These are phyloP conservation scores for Kernera saxatilis DNA, from an alignment of 345 rosid genomes.

Conservation along the genomic window DNA sequence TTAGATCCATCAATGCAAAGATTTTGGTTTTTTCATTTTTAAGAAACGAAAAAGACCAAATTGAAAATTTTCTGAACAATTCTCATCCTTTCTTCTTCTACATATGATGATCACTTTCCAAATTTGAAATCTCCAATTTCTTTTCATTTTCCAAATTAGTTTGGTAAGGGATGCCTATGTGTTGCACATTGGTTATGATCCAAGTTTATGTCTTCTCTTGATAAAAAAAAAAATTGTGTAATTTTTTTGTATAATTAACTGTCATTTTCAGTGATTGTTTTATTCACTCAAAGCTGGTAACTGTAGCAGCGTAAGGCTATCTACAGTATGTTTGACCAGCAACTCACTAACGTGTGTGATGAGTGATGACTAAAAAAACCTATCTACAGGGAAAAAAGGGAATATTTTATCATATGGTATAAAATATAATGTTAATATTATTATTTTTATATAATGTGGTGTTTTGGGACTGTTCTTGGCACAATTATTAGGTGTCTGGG, in stretches of 20 bases:
- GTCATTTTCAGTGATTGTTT: constrained; percentile 6
- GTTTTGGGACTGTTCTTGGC: constrained; percentile 20
- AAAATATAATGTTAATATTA: background rate
- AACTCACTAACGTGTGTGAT: background rate
- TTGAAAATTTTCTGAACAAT: background rate
- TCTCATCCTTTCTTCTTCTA: background rate
- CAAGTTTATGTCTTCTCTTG: background rate
- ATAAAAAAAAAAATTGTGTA: background rate
- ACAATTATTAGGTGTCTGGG: constrained; percentile 25
- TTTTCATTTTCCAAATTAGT: background rate
- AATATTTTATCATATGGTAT: background rate
- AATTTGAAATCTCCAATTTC: background rate
- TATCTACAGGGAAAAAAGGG: background rate
- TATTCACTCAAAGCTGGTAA: background rate
- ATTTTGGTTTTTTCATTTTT: background rate
- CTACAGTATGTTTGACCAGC: constrained; percentile 23
- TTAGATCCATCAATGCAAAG: background rate
- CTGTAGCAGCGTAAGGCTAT: constrained; percentile 4
- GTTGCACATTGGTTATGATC: background rate
- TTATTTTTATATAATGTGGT: background rate
- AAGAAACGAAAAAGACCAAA: background rate
- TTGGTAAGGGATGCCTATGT: background rate
- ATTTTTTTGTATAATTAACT: background rate
- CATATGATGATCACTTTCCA: background rate
- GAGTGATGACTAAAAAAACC: background rate